These are phyloP conservation scores for Cryptococcus sp. DNA, from an alignment of 1,284 basidiomycete genomes.

Conservation along the genomic window DNA sequence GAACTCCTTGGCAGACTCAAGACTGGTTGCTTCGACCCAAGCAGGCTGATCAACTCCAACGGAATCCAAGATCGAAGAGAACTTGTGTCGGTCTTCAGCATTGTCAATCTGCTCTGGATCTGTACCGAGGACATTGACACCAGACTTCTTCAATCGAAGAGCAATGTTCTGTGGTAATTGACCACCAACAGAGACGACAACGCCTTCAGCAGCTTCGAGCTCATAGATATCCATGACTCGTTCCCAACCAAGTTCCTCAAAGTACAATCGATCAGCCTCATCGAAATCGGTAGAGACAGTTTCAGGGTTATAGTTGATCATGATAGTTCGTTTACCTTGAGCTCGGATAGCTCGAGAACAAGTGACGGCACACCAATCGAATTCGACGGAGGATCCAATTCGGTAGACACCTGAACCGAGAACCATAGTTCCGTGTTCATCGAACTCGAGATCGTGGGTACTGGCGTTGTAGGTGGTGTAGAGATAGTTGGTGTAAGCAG, in stretches of 20 bases:
- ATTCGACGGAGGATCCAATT: constrained; percentile 97
- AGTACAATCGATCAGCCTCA: constrained; percentile 97
- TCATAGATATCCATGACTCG: constrained; percentile 99
- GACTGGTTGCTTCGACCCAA: constrained; percentile 86
- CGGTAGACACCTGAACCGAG: constrained; percentile 98
- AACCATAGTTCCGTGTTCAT: constrained; percentile 98
- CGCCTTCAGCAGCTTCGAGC: constrained; percentile 84
- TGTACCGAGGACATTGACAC: constrained; percentile 92
- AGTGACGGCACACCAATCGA: constrained; percentile 99
- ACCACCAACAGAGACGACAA: constrained; percentile 94
- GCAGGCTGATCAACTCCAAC: constrained; percentile 96
- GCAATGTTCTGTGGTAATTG: constrained; percentile 99
- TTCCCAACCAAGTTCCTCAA: constrained; percentile 96
- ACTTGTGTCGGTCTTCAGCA: constrained; percentile 99
- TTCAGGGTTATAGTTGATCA: constrained; percentile 99
- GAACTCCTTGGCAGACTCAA: constrained; percentile 88
- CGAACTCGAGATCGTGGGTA: constrained; percentile 90
- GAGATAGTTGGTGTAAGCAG: constrained; percentile 98
- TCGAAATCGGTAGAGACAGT: constrained; percentile 99
- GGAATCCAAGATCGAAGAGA: constrained; percentile 90
- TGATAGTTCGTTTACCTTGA: constrained; percentile 92
- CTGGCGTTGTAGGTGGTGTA: constrained; percentile 99
- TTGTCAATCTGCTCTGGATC: constrained; percentile 93
- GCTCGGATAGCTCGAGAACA: constrained; percentile 87
- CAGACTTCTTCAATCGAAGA: constrained; percentile 82